Evolutionary conservation across 495 filamentous ascomycete species (phyloP).

Genomic region (Neurospora sp.): DNA sequence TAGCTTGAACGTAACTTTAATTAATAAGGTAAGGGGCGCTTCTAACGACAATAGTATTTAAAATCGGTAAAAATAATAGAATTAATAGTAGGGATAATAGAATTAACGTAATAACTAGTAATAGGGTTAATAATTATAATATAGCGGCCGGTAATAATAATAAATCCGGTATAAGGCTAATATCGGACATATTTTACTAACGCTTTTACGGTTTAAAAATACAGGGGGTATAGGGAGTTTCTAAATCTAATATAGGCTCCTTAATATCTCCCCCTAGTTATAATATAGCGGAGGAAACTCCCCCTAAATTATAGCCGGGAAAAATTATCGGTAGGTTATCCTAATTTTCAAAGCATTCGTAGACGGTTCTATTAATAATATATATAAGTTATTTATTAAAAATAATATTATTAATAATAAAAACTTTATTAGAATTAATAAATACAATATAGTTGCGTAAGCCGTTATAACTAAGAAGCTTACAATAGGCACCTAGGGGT

Average conservation of each 20-base stretch:
- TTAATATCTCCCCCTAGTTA: neutral
- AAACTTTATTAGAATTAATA: neutral
- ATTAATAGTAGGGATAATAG: too few relatives aligned
- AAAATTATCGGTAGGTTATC: neutral
- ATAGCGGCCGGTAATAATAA: too few relatives aligned
- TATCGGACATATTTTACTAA: too few relatives aligned
- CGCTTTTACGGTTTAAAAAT: neutral
- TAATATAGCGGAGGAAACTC: neutral
- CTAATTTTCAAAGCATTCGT: neutral
- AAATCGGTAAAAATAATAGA: neutral
- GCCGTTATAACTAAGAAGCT: neutral
- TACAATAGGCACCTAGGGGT: neutral
- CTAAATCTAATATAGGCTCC: neutral
- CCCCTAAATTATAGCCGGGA: neutral
- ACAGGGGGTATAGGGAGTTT: neutral
- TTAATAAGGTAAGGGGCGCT: neutral
- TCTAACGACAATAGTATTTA: neutral
- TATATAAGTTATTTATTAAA: neutral
- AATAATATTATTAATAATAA: neutral
- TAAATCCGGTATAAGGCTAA: too few relatives aligned
- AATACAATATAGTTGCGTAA: neutral
- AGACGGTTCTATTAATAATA: neutral
- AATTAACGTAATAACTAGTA: too few relatives aligned
- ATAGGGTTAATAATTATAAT: too few relatives aligned
- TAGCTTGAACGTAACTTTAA: neutral